Conservation (phyloP, 371 early-diverging fungal species). For the Polyrhizophydium stewartii region DNA sequence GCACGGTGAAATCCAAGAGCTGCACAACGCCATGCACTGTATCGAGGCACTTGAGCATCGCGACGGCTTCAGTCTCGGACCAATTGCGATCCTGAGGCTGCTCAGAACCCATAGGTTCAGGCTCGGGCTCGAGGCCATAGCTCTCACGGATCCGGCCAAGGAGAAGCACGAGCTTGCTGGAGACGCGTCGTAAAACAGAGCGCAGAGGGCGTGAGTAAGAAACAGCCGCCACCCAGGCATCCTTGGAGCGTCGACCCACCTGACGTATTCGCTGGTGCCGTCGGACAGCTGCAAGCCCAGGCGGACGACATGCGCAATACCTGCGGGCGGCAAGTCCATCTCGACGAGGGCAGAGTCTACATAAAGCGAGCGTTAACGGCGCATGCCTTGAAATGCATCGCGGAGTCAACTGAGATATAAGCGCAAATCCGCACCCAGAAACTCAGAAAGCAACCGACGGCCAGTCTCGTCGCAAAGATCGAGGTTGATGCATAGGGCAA, state of each 20-base stretch:
- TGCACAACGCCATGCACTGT: not conserved
- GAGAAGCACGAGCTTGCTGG: not conserved
- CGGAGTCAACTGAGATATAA: too few species aligned
- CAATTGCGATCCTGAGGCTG: not conserved
- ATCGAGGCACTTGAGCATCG: constrained; percentile 2
- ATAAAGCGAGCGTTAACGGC: too few species aligned
- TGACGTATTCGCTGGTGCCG: not conserved
- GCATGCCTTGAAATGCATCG: too few species aligned
- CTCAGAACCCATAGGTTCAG: too few species aligned
- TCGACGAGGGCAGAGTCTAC: not conserved
- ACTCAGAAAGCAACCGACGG: not conserved
- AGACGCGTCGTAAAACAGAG: too few species aligned
- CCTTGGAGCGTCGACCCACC: too few species aligned
- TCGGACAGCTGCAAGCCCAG: not conserved
- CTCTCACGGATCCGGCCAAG: not conserved
- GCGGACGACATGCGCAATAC: not conserved
- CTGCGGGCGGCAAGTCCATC: not conserved
- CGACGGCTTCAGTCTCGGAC: not conserved
- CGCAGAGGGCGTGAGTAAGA: too few species aligned
- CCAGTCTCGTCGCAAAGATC: constrained; percentile 3
- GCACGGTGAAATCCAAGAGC: not conserved
- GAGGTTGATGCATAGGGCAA: not conserved
- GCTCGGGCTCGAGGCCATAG: not conserved
- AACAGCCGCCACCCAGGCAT: too few species aligned
- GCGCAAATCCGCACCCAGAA: not conserved